Conservation (phyloP, 2,329 filamentous ascomycete species). For the Hypoxylon sp. region DNA sequence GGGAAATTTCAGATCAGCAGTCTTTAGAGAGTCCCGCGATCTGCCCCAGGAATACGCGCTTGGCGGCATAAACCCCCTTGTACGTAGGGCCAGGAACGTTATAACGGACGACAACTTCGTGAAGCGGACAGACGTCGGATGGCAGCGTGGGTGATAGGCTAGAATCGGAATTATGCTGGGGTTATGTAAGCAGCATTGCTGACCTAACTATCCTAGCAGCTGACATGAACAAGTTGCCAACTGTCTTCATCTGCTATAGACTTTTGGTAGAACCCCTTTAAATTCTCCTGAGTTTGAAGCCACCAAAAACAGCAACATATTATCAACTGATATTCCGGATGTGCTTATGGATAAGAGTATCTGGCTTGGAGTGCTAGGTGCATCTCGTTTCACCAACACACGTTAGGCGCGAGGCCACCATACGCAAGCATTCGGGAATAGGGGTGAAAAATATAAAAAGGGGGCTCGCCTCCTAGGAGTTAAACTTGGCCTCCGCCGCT, state of each 20-base stretch:
- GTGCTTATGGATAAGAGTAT: not conserved
- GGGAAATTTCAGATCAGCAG: conserved; percentile 27
- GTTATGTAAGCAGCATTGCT: not conserved
- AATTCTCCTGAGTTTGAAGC: not conserved
- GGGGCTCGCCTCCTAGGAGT: no score
- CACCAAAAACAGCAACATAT: not conserved
- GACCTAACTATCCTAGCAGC: not conserved
- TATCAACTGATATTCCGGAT: not conserved
- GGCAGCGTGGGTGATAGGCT: conserved; percentile 5
- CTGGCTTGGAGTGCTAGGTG: no score
- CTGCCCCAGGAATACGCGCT: conserved; percentile 27
- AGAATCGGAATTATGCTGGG: not conserved
- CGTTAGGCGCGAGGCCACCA: no score
- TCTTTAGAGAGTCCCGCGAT: conserved; percentile 23
- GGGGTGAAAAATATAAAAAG: no score
- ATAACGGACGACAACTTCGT: not conserved
- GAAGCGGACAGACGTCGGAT: not conserved
- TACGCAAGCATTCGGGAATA: no score
- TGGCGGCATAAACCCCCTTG: conserved; percentile 22
- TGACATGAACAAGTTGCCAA: not conserved
- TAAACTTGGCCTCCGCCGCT: no score
- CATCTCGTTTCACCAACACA: no score
- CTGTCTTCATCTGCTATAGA: not conserved
- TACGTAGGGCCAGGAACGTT: not conserved
- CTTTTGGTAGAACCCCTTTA: not conserved